A percentile compares a stretch with the other conserved stretches of the same genome.
phyloP scores from a whole-genome alignment of 2,329 filamentous ascomycete genomes.

The Rosellinia necatrix region DNA sequence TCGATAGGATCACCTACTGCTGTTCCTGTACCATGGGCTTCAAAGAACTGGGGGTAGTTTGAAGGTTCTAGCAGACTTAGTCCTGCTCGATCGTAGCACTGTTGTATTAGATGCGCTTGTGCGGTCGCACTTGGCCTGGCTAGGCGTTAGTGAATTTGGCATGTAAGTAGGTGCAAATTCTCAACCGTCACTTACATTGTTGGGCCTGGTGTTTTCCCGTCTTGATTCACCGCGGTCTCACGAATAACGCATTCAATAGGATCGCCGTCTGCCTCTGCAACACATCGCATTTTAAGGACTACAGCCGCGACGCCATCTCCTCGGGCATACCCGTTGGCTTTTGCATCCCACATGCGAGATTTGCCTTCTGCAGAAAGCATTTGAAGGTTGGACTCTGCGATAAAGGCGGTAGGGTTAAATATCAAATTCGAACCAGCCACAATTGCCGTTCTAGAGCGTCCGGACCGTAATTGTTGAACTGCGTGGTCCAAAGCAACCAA shows the following conservation, averaged over 20 bases:
- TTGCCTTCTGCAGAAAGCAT: conserved; percentile 30
- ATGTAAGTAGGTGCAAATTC: too few species aligned
- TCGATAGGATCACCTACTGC: not conserved
- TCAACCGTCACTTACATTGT: too few species aligned
- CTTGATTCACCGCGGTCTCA: conserved; percentile 1
- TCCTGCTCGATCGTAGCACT: too few species aligned
- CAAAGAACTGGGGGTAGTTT: not conserved
- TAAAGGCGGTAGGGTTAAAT: not conserved
- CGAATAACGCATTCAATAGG: not conserved
- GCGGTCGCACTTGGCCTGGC: too few species aligned
- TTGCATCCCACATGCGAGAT: conserved; percentile 29
- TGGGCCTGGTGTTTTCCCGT: not conserved
- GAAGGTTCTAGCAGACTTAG: too few species aligned
- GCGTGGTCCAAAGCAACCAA: not conserved
- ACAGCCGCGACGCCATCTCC: conserved; percentile 39
- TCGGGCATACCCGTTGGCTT: conserved; percentile 33
- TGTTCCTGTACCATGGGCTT: not conserved
- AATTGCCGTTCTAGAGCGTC: not conserved
- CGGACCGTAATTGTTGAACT: not conserved
- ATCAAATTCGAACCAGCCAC: not conserved
- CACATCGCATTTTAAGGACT: conserved; percentile 49
- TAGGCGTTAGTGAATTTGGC: too few species aligned
- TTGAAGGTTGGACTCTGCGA: conserved; percentile 8
- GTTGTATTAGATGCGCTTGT: too few species aligned
- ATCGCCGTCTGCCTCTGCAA: not conserved